Base-by-base conservation (phyloP, 2,329 filamentous ascomycete genomes). In the Xylariaceae sp. region DNA sequence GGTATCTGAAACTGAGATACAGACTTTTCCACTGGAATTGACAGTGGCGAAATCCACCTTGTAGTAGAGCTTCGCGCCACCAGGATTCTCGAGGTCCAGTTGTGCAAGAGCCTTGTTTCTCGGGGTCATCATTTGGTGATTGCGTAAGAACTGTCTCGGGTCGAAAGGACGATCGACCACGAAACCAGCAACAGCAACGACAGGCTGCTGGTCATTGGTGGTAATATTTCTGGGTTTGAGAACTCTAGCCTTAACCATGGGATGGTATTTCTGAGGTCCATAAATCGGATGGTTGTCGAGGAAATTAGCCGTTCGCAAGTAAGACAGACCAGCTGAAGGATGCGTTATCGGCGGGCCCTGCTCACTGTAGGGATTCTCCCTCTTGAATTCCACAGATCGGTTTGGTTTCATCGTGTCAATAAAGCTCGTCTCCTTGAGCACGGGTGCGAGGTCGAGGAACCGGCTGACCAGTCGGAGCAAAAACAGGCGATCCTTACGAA, bases 271-370 rank as follows among this genome's bases (percentile, higher is more conserved):
- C 68, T 85, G 84, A 8, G 84, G 84, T 1, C 84, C 84, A 66
- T 86, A 85, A 18, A 84, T 65, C 1, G 84, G 80, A 69, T 87
- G 83, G 70, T 86, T 86, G 60, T 83, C 79, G 66, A 82, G 72
- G 70, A 76, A 82, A 45, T 78, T 76, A 44, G 72, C 72, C 1
- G 82, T 84, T 55, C 84, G 80, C 58, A 86, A 74, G 71, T 87
- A 87, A 56, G 83, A 84, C 55, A 87, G 75, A 60, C 84, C 84
- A 37, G 81, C 84, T 11, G 84, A 87, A 3, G 84, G 84, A 64
- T 87, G 84, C 17, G 81, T 84, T 6, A 77, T 74, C 0, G 84
- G 84, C n/a, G 84, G 84, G 1, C 84, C 84, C 11, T 74, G 70
- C 52, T 75, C 74, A 9, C 79, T 77, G 62, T 83, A 85, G 0